Conservation (phyloP, 768 basidiomycete species). For the Leccinum variicolor region DNA sequence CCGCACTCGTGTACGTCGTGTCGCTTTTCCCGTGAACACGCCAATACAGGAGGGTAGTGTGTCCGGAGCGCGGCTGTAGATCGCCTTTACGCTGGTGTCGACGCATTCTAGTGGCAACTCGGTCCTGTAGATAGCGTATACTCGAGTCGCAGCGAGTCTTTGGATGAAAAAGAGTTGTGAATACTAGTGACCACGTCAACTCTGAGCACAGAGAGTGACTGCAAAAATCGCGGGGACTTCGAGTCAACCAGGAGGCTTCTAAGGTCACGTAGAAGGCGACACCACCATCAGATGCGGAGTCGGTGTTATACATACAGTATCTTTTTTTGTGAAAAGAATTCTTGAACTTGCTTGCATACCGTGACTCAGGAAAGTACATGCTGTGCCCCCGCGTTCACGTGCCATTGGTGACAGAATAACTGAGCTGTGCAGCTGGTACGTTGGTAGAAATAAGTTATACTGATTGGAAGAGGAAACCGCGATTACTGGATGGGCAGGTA, state of each 20-base stretch:
- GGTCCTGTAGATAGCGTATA: too few species aligned
- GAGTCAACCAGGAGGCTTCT: background rate
- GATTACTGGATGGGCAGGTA: background rate
- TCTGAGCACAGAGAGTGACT: background rate
- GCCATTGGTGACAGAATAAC: background rate
- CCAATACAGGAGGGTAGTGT: too few species aligned
- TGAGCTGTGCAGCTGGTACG: background rate
- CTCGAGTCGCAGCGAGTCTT: background rate
- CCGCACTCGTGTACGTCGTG: too few species aligned
- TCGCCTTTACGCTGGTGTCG: too few species aligned
- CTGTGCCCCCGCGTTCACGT: background rate
- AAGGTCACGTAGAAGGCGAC: background rate
- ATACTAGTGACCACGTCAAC: conserved; percentile 1
- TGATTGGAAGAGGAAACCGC: background rate
- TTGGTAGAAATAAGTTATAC: background rate
- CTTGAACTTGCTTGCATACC: background rate
- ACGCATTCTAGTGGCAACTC: too few species aligned
- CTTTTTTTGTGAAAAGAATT: background rate
- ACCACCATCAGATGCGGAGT: background rate
- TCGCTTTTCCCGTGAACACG: too few species aligned
- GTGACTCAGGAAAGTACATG: background rate
- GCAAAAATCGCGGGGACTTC: background rate
- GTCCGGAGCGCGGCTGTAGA: too few species aligned
- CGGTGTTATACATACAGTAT: background rate
- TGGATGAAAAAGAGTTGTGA: background rate